Evolutionary conservation across 164 flowering plant species (phyloP).

Genomic region (Umbilicus rupestris): DNA sequence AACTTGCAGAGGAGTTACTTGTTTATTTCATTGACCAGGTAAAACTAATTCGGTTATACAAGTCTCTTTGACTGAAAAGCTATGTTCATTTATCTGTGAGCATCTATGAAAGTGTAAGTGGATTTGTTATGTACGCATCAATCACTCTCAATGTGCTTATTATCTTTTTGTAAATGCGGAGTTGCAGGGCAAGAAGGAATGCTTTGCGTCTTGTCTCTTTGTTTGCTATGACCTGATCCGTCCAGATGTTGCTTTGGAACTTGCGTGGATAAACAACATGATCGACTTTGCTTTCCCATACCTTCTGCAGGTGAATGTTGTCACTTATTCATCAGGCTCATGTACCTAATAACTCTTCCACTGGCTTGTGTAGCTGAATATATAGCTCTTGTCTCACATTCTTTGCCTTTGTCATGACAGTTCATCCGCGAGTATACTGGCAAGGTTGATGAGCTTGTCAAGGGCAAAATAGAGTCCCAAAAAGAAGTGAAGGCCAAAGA

Average conservation of each 20-base stretch:
- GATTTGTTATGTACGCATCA: too few species aligned
- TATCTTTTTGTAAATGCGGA: too few species aligned
- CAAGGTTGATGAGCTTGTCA: constrained; percentile 71
- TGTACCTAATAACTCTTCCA: too few species aligned
- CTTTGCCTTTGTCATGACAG: constrained; percentile 16
- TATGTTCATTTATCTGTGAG: too few species aligned
- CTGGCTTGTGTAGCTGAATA: too few species aligned
- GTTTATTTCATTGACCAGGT: constrained; percentile 85
- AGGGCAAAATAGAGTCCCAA: constrained; percentile 52
- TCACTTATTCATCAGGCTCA: too few species aligned
- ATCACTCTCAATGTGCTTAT: too few species aligned
- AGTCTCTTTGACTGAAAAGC: too few species aligned
- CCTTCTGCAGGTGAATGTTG: too few species aligned
- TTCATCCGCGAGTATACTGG: constrained; percentile 60
- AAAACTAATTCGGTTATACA: constrained; percentile 16
- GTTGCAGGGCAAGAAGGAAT: constrained; percentile 71
- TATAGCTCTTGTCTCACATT: too few species aligned
- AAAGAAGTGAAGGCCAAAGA: constrained; percentile 59
- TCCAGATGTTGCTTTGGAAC: constrained; percentile 88
- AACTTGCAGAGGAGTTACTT: constrained; percentile 63
- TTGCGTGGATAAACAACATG: constrained; percentile 96
- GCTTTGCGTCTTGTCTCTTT: constrained; percentile 71
- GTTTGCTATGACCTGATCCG: constrained; percentile 87
- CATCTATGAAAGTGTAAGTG: neutral
- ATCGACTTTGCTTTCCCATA: too few species aligned